Evolutionary conservation across 176 grass and related monocot genomes (phyloP).

Genomic region (Typha latifolia): DNA sequence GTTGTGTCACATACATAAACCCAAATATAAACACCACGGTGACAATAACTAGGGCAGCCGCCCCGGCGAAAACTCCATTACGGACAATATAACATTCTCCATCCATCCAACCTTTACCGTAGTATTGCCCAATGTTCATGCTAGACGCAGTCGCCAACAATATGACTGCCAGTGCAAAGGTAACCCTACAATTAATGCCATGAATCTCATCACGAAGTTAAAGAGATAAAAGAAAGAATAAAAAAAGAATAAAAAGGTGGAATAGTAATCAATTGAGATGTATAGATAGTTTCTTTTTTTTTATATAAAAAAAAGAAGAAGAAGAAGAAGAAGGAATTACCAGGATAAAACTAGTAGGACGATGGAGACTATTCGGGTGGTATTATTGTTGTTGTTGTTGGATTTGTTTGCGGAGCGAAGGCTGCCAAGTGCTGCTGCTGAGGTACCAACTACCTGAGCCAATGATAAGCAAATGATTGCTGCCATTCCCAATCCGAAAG

Average conservation of each 20-base stretch:
- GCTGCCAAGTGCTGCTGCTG: slow-evolving; percentile 10
- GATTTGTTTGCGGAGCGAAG: background rate
- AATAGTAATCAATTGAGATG: background rate
- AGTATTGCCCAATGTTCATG: slow-evolving; percentile 79
- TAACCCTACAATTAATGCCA: slow-evolving; percentile 29
- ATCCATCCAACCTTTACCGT: slow-evolving; percentile 86
- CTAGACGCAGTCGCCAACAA: slow-evolving; percentile 55
- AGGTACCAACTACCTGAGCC: slow-evolving; percentile 69
- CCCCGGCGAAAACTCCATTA: slow-evolving; percentile 53
- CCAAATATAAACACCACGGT: slow-evolving; percentile 36
- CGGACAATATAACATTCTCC: slow-evolving; percentile 76
- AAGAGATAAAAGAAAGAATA: background rate
- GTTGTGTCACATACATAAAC: slow-evolving; percentile 21
- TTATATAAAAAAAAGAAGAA: no score
- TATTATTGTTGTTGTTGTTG: background rate
- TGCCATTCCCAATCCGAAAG: slow-evolving; percentile 64
- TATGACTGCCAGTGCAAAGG: slow-evolving; percentile 42
- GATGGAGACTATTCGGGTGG: slow-evolving; percentile 21
- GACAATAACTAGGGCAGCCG: slow-evolving; percentile 31
- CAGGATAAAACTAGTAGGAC: slow-evolving; percentile 44
- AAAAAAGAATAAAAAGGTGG: background rate
- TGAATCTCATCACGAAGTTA: background rate
- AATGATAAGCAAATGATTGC: slow-evolving; percentile 58
- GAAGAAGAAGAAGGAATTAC: no score
- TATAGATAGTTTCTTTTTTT: no score